phyloP scores from a whole-genome alignment of 495 filamentous ascomycete genomes.

The Penicillium turbatum region DNA sequence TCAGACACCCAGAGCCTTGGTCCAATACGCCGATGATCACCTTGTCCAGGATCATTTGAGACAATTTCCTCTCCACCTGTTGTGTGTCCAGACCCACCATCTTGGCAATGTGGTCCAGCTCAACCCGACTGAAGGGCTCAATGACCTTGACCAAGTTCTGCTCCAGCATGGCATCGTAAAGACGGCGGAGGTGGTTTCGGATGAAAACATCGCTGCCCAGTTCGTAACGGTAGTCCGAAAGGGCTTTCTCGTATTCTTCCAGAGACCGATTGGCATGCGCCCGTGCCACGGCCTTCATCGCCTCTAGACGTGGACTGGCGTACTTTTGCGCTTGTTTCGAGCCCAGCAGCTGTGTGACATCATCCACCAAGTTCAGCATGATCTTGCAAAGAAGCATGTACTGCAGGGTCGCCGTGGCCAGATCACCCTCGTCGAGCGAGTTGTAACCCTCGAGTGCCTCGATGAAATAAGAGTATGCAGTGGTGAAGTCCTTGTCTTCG shows the following conservation, averaged over 20 bases:
- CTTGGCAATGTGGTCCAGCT: conserved; percentile 94
- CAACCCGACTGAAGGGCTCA: conserved; percentile 93
- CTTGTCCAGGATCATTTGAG: conserved; percentile 99
- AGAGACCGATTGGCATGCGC: conserved; percentile 91
- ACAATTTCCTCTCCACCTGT: conserved; percentile 96
- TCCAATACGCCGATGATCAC: conserved; percentile 96
- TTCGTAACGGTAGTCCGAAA: conserved; percentile 83
- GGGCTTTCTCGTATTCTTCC: conserved; percentile 92
- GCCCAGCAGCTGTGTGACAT: conserved; percentile 86
- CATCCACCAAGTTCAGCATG: conserved; percentile 95
- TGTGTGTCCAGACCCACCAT: conserved; percentile 94
- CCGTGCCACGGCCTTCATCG: conserved; percentile 96
- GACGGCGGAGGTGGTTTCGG: conserved; percentile 83
- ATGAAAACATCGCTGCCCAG: conserved; percentile 92
- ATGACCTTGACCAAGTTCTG: conserved; percentile 99
- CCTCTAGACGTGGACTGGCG: conserved; percentile 87
- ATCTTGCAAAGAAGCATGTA: conserved; percentile 99
- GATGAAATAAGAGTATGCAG: conserved; percentile 97
- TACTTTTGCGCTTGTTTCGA: conserved; percentile 96
- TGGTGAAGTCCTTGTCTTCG: conserved; percentile 98
- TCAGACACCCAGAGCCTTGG: conserved; percentile 94
- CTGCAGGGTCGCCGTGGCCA: conserved; percentile 88
- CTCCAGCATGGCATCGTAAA: conserved; percentile 98
- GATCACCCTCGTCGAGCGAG: conserved; percentile 77
- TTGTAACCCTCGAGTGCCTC: conserved; percentile 97